Conservation (phyloP, 169 alveolate genomes). For the Besnoitia besnoiti region DNA sequence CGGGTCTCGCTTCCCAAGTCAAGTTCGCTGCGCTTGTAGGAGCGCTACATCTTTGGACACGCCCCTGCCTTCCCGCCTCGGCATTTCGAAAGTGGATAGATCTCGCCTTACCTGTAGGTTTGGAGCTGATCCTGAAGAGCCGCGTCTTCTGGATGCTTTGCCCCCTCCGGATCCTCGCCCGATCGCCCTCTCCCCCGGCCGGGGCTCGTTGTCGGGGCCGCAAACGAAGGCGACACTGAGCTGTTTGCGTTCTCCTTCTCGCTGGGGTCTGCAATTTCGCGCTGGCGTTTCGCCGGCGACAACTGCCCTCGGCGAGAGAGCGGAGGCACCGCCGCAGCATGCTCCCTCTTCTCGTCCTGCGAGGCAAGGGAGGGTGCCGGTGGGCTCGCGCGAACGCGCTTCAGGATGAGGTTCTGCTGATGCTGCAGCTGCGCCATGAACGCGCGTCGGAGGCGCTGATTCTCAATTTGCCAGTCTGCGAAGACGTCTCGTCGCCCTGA, state of each 20-base stretch:
- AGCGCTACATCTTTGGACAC: too few relatives aligned
- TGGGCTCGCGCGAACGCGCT: conserved; percentile 60
- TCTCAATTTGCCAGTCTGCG: conserved; percentile 57
- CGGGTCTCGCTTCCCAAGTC: not conserved
- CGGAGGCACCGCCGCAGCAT: too few relatives aligned
- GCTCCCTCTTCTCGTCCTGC: too few relatives aligned
- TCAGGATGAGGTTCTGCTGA: conserved; percentile 60
- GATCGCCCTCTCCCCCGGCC: not conserved
- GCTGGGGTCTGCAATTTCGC: not conserved
- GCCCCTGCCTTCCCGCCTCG: not conserved
- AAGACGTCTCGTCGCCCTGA: conserved; percentile 52
- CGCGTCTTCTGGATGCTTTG: not conserved
- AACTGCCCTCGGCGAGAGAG: too few relatives aligned
- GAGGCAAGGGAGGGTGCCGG: too few relatives aligned
- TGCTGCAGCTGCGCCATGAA: conserved; percentile 63
- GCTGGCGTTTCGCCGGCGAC: not conserved
- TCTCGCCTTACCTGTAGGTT: not conserved
- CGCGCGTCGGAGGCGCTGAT: conserved; percentile 63
- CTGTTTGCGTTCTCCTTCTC: not conserved
- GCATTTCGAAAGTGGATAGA: too few relatives aligned
- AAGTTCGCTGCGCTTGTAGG: too few relatives aligned
- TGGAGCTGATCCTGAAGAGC: not conserved
- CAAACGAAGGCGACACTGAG: too few relatives aligned
- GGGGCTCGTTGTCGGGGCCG: too few relatives aligned
- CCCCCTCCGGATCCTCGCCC: not conserved